A percentile compares a stretch with the other conserved stretches of the same genome.
phyloP scores from a whole-genome alignment of 2,329 filamentous ascomycete genomes.

The Sarocladium strictum region DNA sequence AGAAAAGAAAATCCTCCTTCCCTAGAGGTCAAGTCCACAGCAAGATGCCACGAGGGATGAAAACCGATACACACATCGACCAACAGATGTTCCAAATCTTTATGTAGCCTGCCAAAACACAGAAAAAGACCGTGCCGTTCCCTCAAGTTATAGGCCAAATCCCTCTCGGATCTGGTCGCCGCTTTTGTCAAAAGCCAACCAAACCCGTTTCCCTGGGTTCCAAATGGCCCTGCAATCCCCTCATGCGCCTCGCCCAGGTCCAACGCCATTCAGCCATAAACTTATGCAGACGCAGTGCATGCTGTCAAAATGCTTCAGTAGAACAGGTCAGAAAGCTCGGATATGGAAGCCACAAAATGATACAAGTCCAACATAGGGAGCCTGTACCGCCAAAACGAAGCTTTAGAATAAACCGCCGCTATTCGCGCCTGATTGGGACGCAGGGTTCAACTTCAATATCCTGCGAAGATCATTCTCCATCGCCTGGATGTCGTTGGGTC shows the following conservation, averaged over 20 bases:
- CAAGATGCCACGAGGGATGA: neutral
- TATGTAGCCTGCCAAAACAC: neutral
- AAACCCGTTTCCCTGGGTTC: neutral
- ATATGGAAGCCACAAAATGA: neutral
- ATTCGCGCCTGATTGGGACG: neutral
- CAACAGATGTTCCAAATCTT: neutral
- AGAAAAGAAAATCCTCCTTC: neutral
- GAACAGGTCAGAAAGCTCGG: neutral
- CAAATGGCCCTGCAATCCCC: neutral
- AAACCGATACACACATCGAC: neutral
- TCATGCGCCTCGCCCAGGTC: neutral
- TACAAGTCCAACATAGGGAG: neutral
- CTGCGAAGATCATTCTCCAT: conserved; percentile 50
- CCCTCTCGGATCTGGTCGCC: too few species aligned
- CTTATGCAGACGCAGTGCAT: neutral
- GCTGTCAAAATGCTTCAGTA: neutral
- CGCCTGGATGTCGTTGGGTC: conserved; percentile 31
- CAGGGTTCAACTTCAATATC: conserved; percentile 40
- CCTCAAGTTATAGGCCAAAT: neutral
- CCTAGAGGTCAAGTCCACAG: neutral
- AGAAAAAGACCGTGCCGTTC: neutral
- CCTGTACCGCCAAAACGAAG: neutral
- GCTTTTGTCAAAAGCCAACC: neutral
- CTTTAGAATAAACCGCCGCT: neutral
- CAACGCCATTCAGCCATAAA: neutral